Percentiles rank a stretch among this genome's conserved stretches.
Evolutionary conservation across 1,139 yeast species (phyloP).

Genomic region (Geotrichum cucujoidarum): DNA sequence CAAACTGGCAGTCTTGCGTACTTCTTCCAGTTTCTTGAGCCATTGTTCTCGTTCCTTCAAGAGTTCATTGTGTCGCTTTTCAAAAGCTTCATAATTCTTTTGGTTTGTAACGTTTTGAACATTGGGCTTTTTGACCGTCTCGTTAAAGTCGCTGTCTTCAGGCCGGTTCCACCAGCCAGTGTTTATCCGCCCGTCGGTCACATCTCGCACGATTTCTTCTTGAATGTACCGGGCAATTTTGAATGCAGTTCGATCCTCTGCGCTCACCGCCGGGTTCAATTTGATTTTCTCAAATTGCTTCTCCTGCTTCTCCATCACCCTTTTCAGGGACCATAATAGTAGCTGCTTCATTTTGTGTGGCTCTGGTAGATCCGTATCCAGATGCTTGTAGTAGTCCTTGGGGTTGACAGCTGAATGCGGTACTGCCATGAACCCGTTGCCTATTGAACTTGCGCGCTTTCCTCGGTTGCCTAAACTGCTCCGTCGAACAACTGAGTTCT

Average conservation of each 20-base stretch:
- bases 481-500: conserved; percentile 20
- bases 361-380: conserved; percentile 60
- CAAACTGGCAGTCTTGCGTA: conserved; percentile 3
- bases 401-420: conserved; percentile 63
- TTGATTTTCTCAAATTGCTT: conserved; percentile 35
- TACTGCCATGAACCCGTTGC: conserved; percentile 63
- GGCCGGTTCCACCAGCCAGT: conserved; percentile 62
- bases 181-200: conserved; percentile 53
- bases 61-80: conserved; percentile 43
- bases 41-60: conserved; percentile 48
- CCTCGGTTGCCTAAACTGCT: conserved; percentile 47
- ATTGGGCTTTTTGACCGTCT: conserved; percentile 45
- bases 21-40: conserved; percentile 34
- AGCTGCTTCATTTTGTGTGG: conserved; percentile 71
- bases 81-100: conserved; percentile 45
- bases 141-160: conserved; percentile 26
- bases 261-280: conserved; percentile 23
- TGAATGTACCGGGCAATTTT: conserved; percentile 54
- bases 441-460: conserved; percentile 67
- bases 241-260: conserved; percentile 30
- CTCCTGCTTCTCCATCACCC: conserved; percentile 40
- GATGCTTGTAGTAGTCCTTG: conserved; percentile 55
- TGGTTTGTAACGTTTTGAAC: conserved; percentile 51
- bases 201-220: conserved; percentile 57
- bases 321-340: conserved; percentile 62